A percentile compares a stretch with the other conserved stretches of the same genome.
phyloP scores from a whole-genome alignment of 78 protist genomes.

The Chrysochromulina tobinii region DNA sequence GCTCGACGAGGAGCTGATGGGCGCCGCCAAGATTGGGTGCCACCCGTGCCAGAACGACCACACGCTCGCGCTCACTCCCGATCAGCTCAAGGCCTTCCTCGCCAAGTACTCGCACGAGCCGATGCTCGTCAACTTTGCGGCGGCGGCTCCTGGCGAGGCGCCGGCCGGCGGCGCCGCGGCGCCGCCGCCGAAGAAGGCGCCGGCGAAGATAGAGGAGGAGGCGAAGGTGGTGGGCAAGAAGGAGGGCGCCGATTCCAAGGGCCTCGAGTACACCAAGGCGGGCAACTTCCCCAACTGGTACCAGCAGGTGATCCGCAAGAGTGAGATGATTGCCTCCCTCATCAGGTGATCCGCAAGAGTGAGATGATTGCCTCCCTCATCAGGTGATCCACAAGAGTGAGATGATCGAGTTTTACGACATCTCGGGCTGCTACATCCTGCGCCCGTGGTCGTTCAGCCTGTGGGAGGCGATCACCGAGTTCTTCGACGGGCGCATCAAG shows the following conservation, averaged over 20 bases:
- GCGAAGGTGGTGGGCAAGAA: neutral
- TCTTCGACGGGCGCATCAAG: slow-evolving; percentile 10
- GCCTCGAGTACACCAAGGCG: slow-evolving; percentile 3
- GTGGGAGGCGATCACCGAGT: slow-evolving; percentile 15
- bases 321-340: too few species aligned
- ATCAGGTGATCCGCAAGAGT: neutral
- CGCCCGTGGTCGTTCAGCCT: slow-evolving; percentile 42
- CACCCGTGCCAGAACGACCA: neutral
- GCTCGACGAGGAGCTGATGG: neutral
- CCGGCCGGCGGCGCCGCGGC: neutral
- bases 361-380: neutral
- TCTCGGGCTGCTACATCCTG: slow-evolving; percentile 48
- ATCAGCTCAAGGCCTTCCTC: neutral
- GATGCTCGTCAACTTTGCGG: neutral
- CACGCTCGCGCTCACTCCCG: neutral
- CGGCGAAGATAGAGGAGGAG: neutral
- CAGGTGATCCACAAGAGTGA: slow-evolving; percentile 17
- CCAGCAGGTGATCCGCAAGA: slow-evolving; percentile 13
- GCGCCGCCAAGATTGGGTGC: neutral
- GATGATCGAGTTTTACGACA: slow-evolving; percentile 44
- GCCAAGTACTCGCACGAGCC: neutral
- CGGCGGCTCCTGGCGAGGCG: neutral
- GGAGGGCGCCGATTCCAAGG: neutral
- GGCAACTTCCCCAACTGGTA: slow-evolving; percentile 54
- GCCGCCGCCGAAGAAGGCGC: neutral